These are phyloP conservation scores for Fusarium graminum DNA, from an alignment of 2,329 filamentous ascomycete species.

Conservation along the genomic window DNA sequence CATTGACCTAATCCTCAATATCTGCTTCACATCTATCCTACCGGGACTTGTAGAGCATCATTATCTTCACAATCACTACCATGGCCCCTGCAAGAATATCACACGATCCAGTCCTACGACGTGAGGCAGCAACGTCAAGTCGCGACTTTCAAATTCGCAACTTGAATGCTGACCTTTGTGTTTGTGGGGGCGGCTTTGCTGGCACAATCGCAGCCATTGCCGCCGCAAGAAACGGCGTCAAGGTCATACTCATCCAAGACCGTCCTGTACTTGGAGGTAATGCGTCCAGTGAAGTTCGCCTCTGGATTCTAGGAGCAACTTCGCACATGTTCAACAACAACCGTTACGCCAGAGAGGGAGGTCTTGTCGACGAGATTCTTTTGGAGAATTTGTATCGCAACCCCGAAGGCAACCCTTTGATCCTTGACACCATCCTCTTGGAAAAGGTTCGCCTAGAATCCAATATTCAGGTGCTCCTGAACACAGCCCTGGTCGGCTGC, in stretches of 20 bases:
- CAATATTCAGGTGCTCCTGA: conserved; percentile 8
- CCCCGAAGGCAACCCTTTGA: conserved; percentile 17
- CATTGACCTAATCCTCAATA: too few relatives aligned
- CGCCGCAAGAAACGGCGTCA: conserved; percentile 18
- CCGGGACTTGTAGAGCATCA: neutral
- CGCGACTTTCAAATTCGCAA: conserved; percentile 21
- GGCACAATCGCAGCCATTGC: conserved; percentile 17
- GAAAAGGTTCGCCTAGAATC: conserved; percentile 18
- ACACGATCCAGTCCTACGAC: conserved; percentile 23
- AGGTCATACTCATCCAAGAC: conserved; percentile 20
- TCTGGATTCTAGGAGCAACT: conserved; percentile 27
- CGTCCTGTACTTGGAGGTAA: conserved; percentile 22
- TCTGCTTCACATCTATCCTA: too few relatives aligned
- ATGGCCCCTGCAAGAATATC: conserved; percentile 32
- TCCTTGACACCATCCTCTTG: conserved; percentile 12
- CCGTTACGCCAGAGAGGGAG: conserved; percentile 25
- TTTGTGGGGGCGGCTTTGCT: conserved; percentile 20
- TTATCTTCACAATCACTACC: neutral
- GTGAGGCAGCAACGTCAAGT: conserved; percentile 19
- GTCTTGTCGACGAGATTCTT: conserved; percentile 27
- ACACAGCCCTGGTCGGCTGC: conserved; percentile 3
- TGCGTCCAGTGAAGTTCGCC: conserved; percentile 20
- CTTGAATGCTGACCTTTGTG: conserved; percentile 8
- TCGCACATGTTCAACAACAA: conserved; percentile 30
- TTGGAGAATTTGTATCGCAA: conserved; percentile 20